phyloP scores from a whole-genome alignment of 1,284 basidiomycete genomes.

The Sphaerobolus stellatus region DNA sequence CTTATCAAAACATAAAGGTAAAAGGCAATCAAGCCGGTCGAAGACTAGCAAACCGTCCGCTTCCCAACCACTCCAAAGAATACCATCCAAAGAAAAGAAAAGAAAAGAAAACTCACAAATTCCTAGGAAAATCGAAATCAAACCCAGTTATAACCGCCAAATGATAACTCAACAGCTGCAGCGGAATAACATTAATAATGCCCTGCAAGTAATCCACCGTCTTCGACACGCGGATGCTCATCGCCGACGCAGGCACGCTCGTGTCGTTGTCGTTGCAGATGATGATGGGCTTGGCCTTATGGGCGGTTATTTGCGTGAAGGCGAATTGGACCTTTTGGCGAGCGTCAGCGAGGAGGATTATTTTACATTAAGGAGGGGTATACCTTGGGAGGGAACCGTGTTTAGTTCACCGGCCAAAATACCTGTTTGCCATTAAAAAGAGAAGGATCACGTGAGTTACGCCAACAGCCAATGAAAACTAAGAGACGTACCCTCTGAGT shows the following conservation, averaged over 20 bases:
- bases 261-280: constrained; percentile 95
- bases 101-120: constrained; percentile 61
- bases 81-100: no score
- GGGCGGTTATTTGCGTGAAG: constrained; percentile 93
- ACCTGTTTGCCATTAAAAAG: constrained; percentile 24
- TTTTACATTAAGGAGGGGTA: constrained; percentile 53
- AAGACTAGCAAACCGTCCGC: no score
- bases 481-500: constrained; percentile 76
- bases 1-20: no score
- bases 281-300: constrained; percentile 95
- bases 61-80: no score
- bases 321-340: constrained; percentile 74
- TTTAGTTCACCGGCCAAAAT: constrained; percentile 97
- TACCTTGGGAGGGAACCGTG: constrained; percentile 95
- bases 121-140: constrained; percentile 98
- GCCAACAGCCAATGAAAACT: not conserved
- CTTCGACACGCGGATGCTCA: constrained; percentile 90
- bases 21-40: no score
- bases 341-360: constrained; percentile 51
- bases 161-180: constrained; percentile 97
- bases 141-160: constrained; percentile 93
- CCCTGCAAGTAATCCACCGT: constrained; percentile 97
- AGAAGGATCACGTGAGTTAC: not conserved
- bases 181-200: constrained; percentile 93
- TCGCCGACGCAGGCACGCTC: constrained; percentile 70